Evolutionary conservation across 805 yeast genomes (phyloP).

Genomic region (Metschnikowia kunwiensis): DNA sequence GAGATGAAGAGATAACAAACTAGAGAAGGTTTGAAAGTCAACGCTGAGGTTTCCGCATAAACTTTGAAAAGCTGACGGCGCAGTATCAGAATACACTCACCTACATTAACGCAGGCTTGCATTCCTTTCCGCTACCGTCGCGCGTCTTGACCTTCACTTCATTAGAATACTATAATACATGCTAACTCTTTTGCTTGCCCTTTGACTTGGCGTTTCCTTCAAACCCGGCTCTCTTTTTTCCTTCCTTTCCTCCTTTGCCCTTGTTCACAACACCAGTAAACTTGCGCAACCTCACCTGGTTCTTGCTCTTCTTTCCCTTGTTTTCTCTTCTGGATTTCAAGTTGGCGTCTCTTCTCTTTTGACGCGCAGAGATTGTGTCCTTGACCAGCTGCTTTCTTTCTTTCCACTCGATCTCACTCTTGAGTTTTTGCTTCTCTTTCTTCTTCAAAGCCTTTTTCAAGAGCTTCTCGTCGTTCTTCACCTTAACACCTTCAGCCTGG

Average conservation of each 20-base stretch:
- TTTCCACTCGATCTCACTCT: slow-evolving; percentile 87
- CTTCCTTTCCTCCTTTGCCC: slow-evolving; percentile 28
- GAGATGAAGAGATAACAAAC: no score
- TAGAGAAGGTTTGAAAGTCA: no score
- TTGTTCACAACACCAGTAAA: slow-evolving; percentile 55
- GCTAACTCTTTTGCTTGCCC: slow-evolving; percentile 27
- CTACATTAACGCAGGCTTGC: no score
- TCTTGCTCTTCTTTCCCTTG: slow-evolving; percentile 75
- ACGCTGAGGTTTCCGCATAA: no score
- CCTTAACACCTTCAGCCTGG: slow-evolving; percentile 83
- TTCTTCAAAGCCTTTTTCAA: slow-evolving; percentile 82
- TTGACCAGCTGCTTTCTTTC: slow-evolving; percentile 82
- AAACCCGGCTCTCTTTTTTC: slow-evolving; percentile 76
- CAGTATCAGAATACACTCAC: no score
- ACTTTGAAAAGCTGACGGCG: no score
- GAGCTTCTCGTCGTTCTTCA: slow-evolving; percentile 86
- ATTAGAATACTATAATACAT: slow-evolving; percentile 11
- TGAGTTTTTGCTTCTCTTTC: slow-evolving; percentile 78
- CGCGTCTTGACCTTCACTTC: slow-evolving; percentile 3
- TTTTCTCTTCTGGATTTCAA: slow-evolving; percentile 79
- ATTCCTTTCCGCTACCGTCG: no score
- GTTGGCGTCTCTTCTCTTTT: slow-evolving; percentile 89
- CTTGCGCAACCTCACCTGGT: slow-evolving; percentile 66
- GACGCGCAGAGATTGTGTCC: slow-evolving; percentile 68
- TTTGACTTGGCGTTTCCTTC: slow-evolving; percentile 65